Evolutionary conservation across 441 rosid genomes (phyloP).

Genomic region (Populus hybrid): DNA sequence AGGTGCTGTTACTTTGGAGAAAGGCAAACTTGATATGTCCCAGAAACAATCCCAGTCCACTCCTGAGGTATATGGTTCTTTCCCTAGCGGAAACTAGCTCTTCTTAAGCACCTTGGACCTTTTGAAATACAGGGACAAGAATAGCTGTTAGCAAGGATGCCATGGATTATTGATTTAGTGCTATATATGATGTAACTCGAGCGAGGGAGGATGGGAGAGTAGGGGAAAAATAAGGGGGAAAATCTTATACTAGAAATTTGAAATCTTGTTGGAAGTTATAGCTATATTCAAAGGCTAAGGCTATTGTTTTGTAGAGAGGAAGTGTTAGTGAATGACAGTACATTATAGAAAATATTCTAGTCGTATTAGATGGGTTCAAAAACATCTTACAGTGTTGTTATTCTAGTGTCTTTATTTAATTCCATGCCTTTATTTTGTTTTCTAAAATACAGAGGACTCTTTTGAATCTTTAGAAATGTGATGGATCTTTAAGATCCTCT

Average conservation of each 20-base stretch:
- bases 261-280: too few relatives aligned
- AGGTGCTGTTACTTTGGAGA: slow-evolving; percentile 90
- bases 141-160: not conserved
- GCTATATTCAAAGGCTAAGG: not conserved
- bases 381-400: not conserved
- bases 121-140: not conserved
- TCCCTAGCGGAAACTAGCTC: not conserved
- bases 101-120: not conserved
- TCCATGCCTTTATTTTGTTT: not conserved
- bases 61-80: slow-evolving; percentile 63
- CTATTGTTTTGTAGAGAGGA: not conserved
- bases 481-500: not conserved
- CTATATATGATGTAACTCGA: not conserved
- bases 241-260: not conserved
- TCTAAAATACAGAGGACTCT: not conserved
- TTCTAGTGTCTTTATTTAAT: not conserved
- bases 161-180: not conserved
- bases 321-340: not conserved
- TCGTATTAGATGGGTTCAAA: not conserved
- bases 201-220: not conserved
- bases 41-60: slow-evolving; percentile 52
- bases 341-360: not conserved
- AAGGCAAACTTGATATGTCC: slow-evolving; percentile 73
- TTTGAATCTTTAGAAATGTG: not conserved
- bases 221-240: not conserved